These are phyloP conservation scores for Gamsiella multidivaricata DNA, from an alignment of 192 early-diverging fungal genomes.

Conservation along the genomic window DNA sequence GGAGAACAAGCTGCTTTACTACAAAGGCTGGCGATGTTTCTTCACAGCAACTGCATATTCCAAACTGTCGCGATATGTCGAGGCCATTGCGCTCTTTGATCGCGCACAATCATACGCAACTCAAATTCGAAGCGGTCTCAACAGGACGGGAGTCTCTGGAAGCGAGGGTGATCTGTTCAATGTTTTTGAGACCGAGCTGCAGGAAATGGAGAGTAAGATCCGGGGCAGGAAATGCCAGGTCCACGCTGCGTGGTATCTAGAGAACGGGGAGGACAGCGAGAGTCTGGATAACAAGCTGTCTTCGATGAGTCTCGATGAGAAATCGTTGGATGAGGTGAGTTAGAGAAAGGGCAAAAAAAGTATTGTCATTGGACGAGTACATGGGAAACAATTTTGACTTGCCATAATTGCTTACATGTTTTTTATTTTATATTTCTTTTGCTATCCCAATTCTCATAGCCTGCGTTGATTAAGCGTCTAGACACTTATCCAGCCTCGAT, in stretches of 20 bases:
- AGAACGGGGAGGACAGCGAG: conserved; percentile 47
- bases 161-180: conserved; percentile 55
- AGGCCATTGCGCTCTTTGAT: conserved; percentile 71
- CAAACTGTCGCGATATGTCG: conserved; percentile 51
- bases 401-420: background rate
- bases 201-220: conserved; percentile 56
- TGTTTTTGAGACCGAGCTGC: conserved; percentile 54
- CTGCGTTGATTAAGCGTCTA: conserved; percentile 64
- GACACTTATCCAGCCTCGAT: conserved; percentile 63
- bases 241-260: conserved; percentile 64
- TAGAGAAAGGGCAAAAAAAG: background rate
- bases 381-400: too few relatives aligned
- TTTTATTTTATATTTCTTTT: background rate
- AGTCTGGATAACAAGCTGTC: conserved; percentile 48
- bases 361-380: background rate
- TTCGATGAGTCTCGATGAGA: conserved; percentile 54
- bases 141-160: conserved; percentile 5
- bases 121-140: conserved; percentile 42
- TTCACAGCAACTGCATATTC: conserved; percentile 66
- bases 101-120: conserved; percentile 65
- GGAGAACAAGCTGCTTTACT: conserved; percentile 59
- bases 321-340: conserved; percentile 55
- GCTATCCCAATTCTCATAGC: conserved; percentile 37
- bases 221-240: conserved; percentile 65
- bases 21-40: conserved; percentile 69